phyloP scores from a whole-genome alignment of 148 eudicot genomes.

The Chenopodium berlandieri region DNA sequence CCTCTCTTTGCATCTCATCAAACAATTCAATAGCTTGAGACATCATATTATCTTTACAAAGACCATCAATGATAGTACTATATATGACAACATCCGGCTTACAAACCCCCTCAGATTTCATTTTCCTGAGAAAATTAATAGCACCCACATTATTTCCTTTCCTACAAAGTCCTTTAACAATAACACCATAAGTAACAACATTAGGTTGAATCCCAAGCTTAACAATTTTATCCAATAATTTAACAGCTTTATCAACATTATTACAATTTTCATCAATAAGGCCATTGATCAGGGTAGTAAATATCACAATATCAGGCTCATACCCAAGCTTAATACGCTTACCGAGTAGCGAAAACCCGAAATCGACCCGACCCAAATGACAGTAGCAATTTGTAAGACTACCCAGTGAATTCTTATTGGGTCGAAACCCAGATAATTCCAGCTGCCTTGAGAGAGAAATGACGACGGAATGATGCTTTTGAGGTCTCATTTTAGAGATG shows the following conservation, averaged over 20 bases:
- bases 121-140: background rate
- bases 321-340: background rate
- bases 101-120: background rate
- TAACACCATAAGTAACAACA: background rate
- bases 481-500: constrained; percentile 4
- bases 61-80: constrained; percentile 3
- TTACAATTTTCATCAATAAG: background rate
- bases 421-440: background rate
- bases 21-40: background rate
- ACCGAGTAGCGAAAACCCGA: background rate
- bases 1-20: constrained; percentile 1
- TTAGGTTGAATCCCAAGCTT: background rate
- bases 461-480: background rate
- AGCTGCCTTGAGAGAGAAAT: constrained; percentile 1
- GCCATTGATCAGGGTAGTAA: constrained; percentile 10
- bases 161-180: background rate
- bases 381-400: background rate
- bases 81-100: constrained; percentile 4
- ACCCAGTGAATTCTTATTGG: background rate
- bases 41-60: background rate
- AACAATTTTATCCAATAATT: constrained; percentile 16
- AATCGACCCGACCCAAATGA: constrained; percentile 4
- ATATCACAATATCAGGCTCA: background rate
- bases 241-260: background rate
- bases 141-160: constrained; percentile 1